These are phyloP conservation scores for Graphiopsis chlorocephala DNA, from an alignment of 2,329 filamentous ascomycete genomes.

Conservation along the genomic window DNA sequence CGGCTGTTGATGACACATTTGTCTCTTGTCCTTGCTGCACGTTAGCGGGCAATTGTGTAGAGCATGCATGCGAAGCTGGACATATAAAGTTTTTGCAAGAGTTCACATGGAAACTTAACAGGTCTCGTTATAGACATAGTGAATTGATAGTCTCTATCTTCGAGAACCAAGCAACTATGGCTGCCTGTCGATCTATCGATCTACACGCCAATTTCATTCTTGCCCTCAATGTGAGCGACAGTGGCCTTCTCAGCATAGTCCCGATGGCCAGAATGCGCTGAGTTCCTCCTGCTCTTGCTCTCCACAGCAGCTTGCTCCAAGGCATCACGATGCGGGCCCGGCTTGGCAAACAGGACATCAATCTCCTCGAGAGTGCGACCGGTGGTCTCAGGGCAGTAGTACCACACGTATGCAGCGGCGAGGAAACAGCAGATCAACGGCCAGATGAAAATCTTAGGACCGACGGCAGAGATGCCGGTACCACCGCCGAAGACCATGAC, in stretches of 20 bases:
- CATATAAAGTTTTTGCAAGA: too few species aligned
- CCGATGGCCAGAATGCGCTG: background rate
- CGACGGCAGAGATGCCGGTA: slow-evolving; percentile 35
- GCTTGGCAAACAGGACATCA: slow-evolving; percentile 21
- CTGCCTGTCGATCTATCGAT: background rate
- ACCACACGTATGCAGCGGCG: slow-evolving; percentile 28
- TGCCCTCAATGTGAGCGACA: background rate
- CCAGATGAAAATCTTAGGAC: slow-evolving; percentile 41
- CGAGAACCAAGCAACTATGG: background rate
- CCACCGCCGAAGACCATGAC: slow-evolving; percentile 38
- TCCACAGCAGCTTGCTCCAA: background rate
- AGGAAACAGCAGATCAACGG: slow-evolving; percentile 34
- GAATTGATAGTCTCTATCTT: background rate
- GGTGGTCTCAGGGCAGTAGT: slow-evolving; percentile 28
- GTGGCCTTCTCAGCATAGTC: background rate
- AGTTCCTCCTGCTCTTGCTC: background rate
- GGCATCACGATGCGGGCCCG: slow-evolving; percentile 6
- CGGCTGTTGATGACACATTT: too few species aligned
- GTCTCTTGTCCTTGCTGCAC: too few species aligned
- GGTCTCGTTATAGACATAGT: background rate
- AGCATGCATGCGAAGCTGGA: too few species aligned
- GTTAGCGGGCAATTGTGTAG: too few species aligned
- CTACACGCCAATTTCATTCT: background rate
- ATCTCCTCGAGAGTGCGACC: slow-evolving; percentile 23
- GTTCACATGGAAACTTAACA: background rate